Evolutionary conservation across 768 basidiomycete species (phyloP), one percentile per base, ranked within the genome.

Genomic region (Suillus subalutaceus): DNA sequence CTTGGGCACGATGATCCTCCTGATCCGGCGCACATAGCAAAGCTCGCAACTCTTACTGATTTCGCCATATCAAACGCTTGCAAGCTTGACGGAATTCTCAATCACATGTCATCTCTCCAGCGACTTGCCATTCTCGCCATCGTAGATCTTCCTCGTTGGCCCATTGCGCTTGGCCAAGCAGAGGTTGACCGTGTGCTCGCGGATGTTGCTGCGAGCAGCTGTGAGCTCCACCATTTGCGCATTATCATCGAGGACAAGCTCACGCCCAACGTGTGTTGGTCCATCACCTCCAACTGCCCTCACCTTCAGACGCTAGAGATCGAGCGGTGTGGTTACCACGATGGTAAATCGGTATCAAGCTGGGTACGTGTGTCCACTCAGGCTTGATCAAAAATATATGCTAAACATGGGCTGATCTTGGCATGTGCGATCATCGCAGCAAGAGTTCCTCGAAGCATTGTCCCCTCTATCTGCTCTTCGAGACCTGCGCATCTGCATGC

Each of bases 31-130:
- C 71, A 72, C 43, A n/a, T 70, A 1, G 68, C 67, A 43, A 77
- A 78, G 40, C 73, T 77, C 7, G 77, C 78, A 15, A 78, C 78
- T 40, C 38, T 78, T 26, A 73, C 78, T 20, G 78, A 72, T 38
- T 78, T 78, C 46, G 77, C 77, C 48, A 72, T 79, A 23, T 79
- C 78, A 7, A 79, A 79, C 32, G 77, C 78, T 52, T 78, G 77
- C 62, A 63, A 41, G 40, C 73, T 78, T 30, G 62, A 72, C 0
- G 77, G 77, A 20, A 61, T 78, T 46, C 71, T 78, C 7, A 74
- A 73, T 41, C 55, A 78, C 66, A 74, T 73, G 69, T 30, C 73
- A 2, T 77, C 70, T 16, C 73, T 78, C 26, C 69, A 63, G 1
- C 71, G 74, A 43, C 62, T 78, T 1, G 77, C 77, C 37, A 74